phyloP scores from a whole-genome alignment of 768 basidiomycete species.

The Ramaria rubella region DNA sequence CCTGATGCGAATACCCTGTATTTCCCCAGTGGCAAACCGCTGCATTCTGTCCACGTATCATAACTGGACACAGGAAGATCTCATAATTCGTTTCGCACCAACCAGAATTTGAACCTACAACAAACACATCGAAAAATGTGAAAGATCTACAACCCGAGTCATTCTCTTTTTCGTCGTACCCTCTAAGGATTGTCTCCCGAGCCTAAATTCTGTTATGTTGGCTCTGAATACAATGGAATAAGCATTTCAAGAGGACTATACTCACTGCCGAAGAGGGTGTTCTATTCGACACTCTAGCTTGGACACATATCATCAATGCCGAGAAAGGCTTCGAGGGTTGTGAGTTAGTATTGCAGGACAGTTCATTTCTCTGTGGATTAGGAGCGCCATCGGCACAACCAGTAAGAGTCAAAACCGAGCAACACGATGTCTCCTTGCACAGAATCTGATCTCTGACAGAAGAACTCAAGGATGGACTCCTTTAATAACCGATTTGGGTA shows the following conservation, averaged over 20 bases:
- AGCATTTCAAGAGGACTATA: constrained; percentile 65
- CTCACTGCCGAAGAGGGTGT: constrained; percentile 89
- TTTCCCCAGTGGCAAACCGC: not conserved
- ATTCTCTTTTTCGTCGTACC: constrained; percentile 63
- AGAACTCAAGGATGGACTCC: constrained; percentile 11
- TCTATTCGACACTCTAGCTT: constrained; percentile 71
- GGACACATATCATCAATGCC: constrained; percentile 69
- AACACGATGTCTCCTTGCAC: not conserved
- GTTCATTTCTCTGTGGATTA: constrained; percentile 85
- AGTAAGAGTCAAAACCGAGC: not conserved
- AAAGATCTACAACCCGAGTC: constrained; percentile 24
- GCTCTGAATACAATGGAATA: constrained; percentile 90
- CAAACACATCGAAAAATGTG: not conserved
- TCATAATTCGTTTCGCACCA: constrained; percentile 57
- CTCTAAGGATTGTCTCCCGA: constrained; percentile 88
- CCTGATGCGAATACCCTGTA: constrained; percentile 1
- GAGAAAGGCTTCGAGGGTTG: constrained; percentile 75
- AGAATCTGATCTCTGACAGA: not conserved
- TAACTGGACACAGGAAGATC: constrained; percentile 57
- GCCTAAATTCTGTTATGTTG: constrained; percentile 90
- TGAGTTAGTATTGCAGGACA: constrained; percentile 88
- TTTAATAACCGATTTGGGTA: constrained; percentile 9
- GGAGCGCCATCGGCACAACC: constrained; percentile 50
- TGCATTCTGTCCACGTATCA: constrained; percentile 34
- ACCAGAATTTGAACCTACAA: constrained; percentile 38